Evolutionary conservation across 1,284 basidiomycete species (phyloP).

Genomic region (Apiotrichum sp.): DNA sequence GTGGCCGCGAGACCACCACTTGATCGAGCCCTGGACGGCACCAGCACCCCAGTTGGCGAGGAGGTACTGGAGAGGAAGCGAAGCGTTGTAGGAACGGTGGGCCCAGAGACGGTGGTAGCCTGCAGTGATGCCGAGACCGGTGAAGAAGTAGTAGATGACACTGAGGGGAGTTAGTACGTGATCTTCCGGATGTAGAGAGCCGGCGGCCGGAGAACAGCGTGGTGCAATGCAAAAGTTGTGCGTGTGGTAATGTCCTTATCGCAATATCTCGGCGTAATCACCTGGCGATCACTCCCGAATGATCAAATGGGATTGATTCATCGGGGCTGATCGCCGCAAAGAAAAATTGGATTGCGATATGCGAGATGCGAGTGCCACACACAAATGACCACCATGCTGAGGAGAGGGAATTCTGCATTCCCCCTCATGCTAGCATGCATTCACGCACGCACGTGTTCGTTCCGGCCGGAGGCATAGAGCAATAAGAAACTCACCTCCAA

Average conservation of each 20-base stretch:
- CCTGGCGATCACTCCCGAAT: neutral
- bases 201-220: neutral
- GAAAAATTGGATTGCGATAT: too few relatives aligned
- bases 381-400: too few relatives aligned
- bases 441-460: neutral
- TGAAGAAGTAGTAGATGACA: constrained; percentile 75
- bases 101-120: constrained; percentile 93
- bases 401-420: too few relatives aligned
- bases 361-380: too few relatives aligned
- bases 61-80: constrained; percentile 66
- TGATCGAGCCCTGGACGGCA: constrained; percentile 83
- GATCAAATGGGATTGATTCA: too few relatives aligned
- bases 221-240: neutral
- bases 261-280: too few relatives aligned
- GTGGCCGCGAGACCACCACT: constrained; percentile 93
- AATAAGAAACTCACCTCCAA: constrained; percentile 51
- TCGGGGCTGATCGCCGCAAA: too few relatives aligned
- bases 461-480: neutral
- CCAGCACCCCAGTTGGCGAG: constrained; percentile 74
- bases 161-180: constrained; percentile 16
- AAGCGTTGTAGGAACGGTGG: constrained; percentile 86
- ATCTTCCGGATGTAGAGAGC: neutral
- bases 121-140: constrained; percentile 62
- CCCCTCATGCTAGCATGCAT: too few relatives aligned
- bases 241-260: neutral